phyloP scores from a whole-genome alignment of 352 stramenopile genomes.

The Globisporangium acanthophoron region DNA sequence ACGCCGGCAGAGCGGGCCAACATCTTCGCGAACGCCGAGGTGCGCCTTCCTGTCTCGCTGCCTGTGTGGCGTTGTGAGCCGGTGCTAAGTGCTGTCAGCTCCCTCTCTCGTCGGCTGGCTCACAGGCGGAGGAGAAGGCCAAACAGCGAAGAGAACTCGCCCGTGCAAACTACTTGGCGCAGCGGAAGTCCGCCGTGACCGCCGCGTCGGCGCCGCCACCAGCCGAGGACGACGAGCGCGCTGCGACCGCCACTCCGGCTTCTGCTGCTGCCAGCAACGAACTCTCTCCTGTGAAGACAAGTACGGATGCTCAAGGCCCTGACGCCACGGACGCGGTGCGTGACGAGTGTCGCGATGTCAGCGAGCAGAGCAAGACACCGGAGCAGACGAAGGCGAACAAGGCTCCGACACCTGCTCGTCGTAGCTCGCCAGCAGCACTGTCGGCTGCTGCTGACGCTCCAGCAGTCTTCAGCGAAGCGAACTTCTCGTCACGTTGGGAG shows the following conservation, averaged over 20 bases:
- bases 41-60: slow-evolving; percentile 5
- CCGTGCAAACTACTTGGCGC: not conserved
- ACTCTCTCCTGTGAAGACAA: not conserved
- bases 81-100: not conserved
- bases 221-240: not conserved
- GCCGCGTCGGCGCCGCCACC: not conserved
- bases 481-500: slow-evolving; percentile 10
- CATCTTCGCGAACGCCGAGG: slow-evolving; percentile 23
- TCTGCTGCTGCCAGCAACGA: not conserved
- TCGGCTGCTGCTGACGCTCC: not conserved
- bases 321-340: not conserved
- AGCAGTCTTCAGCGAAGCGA: not conserved
- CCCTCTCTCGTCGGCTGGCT: not conserved
- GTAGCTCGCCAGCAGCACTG: not conserved
- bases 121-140: slow-evolving; percentile 5
- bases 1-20: slow-evolving; percentile 28
- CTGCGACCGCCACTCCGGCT: not conserved
- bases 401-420: not conserved
- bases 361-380: not conserved
- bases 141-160: not conserved
- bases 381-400: not conserved
- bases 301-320: not conserved
- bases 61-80: not conserved
- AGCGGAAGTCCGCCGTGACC: not conserved
- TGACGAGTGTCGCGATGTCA: not conserved